Evolutionary conservation across 1,284 basidiomycete species (phyloP), one percentile per base, ranked within the genome.

Genomic region (Leucoagaricus sp.): DNA sequence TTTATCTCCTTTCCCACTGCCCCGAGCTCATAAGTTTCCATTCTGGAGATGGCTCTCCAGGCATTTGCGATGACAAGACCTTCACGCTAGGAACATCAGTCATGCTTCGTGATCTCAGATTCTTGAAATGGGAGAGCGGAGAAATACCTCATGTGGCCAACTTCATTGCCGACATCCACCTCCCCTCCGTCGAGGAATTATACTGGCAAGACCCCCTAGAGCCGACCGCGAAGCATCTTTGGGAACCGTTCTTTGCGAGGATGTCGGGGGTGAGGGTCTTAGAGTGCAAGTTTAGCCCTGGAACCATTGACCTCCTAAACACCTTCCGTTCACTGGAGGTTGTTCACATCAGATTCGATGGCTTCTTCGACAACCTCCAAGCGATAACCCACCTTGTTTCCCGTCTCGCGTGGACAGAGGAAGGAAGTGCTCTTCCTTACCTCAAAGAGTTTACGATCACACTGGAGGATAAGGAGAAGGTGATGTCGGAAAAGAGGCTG

Each of bases 151-250:
- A 4, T 10, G 6, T n/a, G 26, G 49, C 49, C 38, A 51, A 36
- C 8, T 51, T 51, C 26, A 31, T 51, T 10, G 12, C n/a, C 40
- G 38, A 42, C 17, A 41, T 51, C 49, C 49, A 51, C 25, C 49
- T 49, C 31, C 47, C 47, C 12, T 51, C 49, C 28, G 38, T 51
- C 28, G 38, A 31, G 26, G 8, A 19, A 5, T 26, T 51, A 23
- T 19, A 9, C 31, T 51, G 49, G 49, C 49, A 41, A 7, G 40
- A 26, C 15, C 49, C 19, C 25, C 26, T 42, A 7, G 36, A 42
- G 9, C n/a, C 49, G 1, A 21, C 38, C 12, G 29, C 38, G 7
- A 10, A 17, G 10, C 25, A 26, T 19, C n/a, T 28, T 25, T 31
- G 49, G 49, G 10, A 42, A 13, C 25, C 25, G 13, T 51, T 51